These are phyloP conservation scores for Salix dunnii DNA, from an alignment of 345 rosid species.

Conservation along the genomic window DNA sequence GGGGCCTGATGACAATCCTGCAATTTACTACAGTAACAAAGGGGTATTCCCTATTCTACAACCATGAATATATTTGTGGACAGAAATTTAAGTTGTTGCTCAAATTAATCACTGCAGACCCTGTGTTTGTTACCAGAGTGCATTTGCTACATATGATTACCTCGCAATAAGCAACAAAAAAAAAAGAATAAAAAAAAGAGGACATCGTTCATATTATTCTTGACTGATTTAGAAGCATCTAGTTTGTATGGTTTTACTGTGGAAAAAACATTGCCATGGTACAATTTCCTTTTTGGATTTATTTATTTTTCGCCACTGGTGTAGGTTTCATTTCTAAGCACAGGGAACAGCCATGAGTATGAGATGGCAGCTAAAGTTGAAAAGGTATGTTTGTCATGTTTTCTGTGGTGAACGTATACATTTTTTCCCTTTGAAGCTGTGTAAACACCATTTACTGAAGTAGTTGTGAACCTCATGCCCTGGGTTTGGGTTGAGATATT, in stretches of 20 bases:
- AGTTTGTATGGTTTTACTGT: not conserved
- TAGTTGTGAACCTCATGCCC: conserved; percentile 15
- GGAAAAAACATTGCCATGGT: not conserved
- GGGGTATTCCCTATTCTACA: conserved; percentile 54
- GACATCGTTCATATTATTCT: not conserved
- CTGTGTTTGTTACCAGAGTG: not conserved
- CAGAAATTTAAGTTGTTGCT: not conserved
- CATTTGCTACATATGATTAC: not conserved
- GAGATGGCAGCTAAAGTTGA: conserved; percentile 89
- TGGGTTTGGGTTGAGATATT: not conserved
- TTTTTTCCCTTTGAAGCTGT: not conserved
- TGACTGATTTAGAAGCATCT: not conserved
- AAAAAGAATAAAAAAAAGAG: no score
- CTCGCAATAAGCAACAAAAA: not conserved
- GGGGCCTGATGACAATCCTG: conserved; percentile 96
- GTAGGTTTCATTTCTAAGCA: conserved; percentile 72
- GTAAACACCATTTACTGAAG: not conserved
- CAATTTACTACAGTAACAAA: conserved; percentile 62
- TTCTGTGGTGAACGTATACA: not conserved
- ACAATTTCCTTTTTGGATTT: conserved; percentile 12
- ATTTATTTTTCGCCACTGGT: conserved; percentile 17
- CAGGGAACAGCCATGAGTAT: conserved; percentile 77
- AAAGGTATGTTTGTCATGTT: conserved; percentile 45
- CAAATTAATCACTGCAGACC: no score
- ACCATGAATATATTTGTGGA: not conserved